Evolutionary conservation across 2,329 filamentous ascomycete genomes (phyloP).

Genomic region (Grosmannia huntii): DNA sequence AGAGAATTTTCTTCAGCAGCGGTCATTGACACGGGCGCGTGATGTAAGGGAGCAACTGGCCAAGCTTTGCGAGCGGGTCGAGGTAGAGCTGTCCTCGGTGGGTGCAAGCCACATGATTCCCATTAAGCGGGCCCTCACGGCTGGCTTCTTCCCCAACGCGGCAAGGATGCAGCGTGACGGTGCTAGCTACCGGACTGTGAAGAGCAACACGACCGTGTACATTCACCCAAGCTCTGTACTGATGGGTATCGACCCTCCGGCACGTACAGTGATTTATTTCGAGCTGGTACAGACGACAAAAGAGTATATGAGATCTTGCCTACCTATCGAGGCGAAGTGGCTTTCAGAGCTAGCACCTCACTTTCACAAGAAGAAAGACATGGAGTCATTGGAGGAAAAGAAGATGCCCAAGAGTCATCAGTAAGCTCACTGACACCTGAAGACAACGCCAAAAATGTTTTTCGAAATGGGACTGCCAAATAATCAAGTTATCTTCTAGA

Average conservation of each 20-base stretch:
- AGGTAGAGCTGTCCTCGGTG: conserved; percentile 58
- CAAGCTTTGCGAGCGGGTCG: conserved; percentile 86
- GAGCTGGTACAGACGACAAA: conserved; percentile 73
- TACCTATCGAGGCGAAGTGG: conserved; percentile 78
- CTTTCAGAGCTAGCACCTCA: conserved; percentile 83
- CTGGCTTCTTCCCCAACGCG: conserved; percentile 91
- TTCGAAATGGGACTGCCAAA: too few species aligned
- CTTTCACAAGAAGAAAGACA: conserved; percentile 83
- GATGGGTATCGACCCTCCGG: conserved; percentile 61
- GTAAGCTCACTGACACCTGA: neutral
- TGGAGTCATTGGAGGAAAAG: conserved; percentile 70
- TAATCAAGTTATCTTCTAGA: too few species aligned
- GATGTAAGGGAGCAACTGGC: conserved; percentile 88
- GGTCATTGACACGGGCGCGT: conserved; percentile 74
- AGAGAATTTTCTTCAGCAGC: conserved; percentile 89
- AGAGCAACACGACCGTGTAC: conserved; percentile 78
- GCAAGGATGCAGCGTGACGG: conserved; percentile 73
- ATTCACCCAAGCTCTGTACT: conserved; percentile 82
- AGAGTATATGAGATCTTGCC: conserved; percentile 83
- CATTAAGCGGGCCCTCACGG: conserved; percentile 77
- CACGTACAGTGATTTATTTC: conserved; percentile 77
- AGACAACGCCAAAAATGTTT: too few species aligned
- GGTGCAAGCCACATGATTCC: conserved; percentile 61
- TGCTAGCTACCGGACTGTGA: conserved; percentile 81
- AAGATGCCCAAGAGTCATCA: conserved; percentile 33